Conservation (phyloP, 345 rosid species). For the Moringa oleifera region DNA sequence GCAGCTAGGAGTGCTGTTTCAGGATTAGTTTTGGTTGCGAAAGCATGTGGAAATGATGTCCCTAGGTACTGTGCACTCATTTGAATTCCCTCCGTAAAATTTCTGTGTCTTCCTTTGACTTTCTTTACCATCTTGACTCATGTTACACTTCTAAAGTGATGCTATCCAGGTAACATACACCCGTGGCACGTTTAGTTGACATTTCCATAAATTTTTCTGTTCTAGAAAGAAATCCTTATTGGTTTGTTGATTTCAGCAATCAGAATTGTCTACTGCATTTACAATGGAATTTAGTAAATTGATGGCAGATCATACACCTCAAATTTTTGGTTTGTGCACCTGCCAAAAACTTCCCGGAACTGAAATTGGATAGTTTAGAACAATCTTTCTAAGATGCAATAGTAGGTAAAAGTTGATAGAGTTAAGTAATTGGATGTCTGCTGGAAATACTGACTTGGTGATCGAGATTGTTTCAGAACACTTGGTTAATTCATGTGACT, state of each 20-base stretch:
- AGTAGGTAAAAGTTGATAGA: too few species aligned
- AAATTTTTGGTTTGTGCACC: too few species aligned
- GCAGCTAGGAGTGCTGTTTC: slow-evolving; percentile 83
- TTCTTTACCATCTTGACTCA: background rate
- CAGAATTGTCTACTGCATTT: too few species aligned
- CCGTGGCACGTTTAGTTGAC: too few species aligned
- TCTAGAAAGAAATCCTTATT: too few species aligned
- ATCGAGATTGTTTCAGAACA: background rate
- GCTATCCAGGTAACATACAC: too few species aligned
- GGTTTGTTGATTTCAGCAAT: too few species aligned
- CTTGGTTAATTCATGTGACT: slow-evolving; percentile 1
- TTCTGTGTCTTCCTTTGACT: background rate
- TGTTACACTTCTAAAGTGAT: too few species aligned
- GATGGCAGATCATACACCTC: too few species aligned
- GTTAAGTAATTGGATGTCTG: too few species aligned
- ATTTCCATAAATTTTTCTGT: too few species aligned
- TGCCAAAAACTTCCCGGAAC: background rate
- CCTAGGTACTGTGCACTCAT: slow-evolving; percentile 51
- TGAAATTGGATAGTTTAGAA: background rate
- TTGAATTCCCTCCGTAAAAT: background rate
- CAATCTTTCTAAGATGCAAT: background rate
- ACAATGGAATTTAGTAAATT: too few species aligned
- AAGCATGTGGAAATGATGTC: slow-evolving; percentile 95
- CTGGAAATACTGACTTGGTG: slow-evolving; percentile 1
- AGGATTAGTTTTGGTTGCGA: slow-evolving; percentile 72